These are phyloP conservation scores for Fusarium coffeatum DNA, from an alignment of 2,329 filamentous ascomycete species.

Conservation along the genomic window DNA sequence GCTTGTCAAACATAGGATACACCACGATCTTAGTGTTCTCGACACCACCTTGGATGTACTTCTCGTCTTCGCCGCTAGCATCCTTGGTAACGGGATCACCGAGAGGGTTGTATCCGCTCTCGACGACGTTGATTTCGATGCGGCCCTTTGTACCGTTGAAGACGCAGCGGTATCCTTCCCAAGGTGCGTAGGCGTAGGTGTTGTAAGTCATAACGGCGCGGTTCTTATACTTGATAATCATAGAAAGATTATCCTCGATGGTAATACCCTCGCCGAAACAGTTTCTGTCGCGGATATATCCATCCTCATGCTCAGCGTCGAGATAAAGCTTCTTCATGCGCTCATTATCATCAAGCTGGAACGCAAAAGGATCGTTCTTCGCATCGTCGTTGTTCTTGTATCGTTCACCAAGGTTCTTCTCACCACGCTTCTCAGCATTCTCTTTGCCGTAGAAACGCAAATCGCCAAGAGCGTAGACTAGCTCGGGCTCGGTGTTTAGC, in stretches of 20 bases:
- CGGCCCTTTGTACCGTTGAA: slow-evolving; percentile 70
- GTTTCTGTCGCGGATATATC: slow-evolving; percentile 70
- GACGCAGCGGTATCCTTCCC: slow-evolving; percentile 68
- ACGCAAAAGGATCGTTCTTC: slow-evolving; percentile 66
- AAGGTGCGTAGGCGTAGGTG: slow-evolving; percentile 69
- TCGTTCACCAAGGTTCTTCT: slow-evolving; percentile 61
- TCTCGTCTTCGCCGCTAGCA: slow-evolving; percentile 54
- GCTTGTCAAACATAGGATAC: slow-evolving; percentile 67
- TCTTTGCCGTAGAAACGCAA: slow-evolving; percentile 70
- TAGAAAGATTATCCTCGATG: slow-evolving; percentile 72
- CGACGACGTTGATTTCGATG: slow-evolving; percentile 70
- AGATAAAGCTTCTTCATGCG: slow-evolving; percentile 69
- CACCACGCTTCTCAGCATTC: slow-evolving; percentile 67
- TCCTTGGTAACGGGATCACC: slow-evolving; percentile 62
- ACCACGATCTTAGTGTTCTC: slow-evolving; percentile 60
- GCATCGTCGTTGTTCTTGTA: slow-evolving; percentile 63
- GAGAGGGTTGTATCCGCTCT: slow-evolving; percentile 69
- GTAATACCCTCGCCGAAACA: slow-evolving; percentile 72
- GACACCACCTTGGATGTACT: slow-evolving; percentile 42
- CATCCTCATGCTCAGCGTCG: slow-evolving; percentile 72
- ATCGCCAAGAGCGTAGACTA: slow-evolving; percentile 68
- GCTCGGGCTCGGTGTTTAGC: slow-evolving; percentile 65
- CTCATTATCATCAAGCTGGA: slow-evolving; percentile 63
- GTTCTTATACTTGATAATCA: slow-evolving; percentile 68
- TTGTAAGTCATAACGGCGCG: slow-evolving; percentile 69